A percentile compares a stretch with the other conserved stretches of the same genome.
phyloP scores from a whole-genome alignment of 2,329 filamentous ascomycete genomes.

The Xylariomycetidae sp. region DNA sequence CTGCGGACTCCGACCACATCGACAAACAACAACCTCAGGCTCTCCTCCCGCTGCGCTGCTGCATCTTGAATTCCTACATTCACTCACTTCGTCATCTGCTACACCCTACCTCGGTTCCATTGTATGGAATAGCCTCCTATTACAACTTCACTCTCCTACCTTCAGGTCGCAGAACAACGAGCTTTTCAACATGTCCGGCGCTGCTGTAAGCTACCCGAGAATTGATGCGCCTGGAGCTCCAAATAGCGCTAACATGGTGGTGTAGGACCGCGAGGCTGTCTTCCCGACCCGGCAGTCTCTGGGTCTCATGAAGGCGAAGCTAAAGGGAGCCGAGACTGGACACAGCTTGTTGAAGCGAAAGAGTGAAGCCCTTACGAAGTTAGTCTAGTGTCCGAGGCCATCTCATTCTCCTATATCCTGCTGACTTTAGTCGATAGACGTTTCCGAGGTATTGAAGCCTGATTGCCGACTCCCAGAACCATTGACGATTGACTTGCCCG shows the following conservation, averaged over 20 bases:
- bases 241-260: conserved; percentile 11
- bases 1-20: background rate
- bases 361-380: conserved; percentile 98
- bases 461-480: too few relatives aligned
- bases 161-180: conserved; percentile 5
- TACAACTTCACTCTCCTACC: too few relatives aligned
- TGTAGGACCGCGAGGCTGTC: conserved; percentile 86
- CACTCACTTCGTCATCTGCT: too few relatives aligned
- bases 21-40: conserved; percentile 2
- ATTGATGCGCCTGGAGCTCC: conserved; percentile 4
- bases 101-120: too few relatives aligned
- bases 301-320: conserved; percentile 95
- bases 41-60: conserved; percentile 1
- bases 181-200: conserved; percentile 47
- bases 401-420: conserved; percentile 5
- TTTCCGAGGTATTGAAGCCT: conserved; percentile 76
- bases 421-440: conserved; percentile 49
- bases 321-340: conserved; percentile 87
- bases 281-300: conserved; percentile 97
- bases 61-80: background rate
- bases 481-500: conserved; percentile 2
- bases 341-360: conserved; percentile 96
- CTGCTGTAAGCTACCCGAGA: too few relatives aligned
- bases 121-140: too few relatives aligned
- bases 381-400: conserved; percentile 26